Base-by-base conservation (phyloP, 164 flowering plant genomes). In the Berberis thunbergii region DNA sequence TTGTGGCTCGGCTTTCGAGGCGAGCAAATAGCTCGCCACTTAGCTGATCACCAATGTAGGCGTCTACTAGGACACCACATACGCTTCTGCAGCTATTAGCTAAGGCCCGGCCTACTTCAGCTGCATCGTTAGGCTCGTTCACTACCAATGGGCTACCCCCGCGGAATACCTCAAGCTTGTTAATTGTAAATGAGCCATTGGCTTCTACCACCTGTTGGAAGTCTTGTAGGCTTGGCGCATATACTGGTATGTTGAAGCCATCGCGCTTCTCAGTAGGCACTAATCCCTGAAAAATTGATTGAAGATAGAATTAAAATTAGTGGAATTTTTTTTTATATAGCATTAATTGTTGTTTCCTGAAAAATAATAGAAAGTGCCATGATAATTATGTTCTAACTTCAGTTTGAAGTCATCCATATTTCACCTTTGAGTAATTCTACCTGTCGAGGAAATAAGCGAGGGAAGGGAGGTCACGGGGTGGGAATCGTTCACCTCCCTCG, bases 111-210 rank as follows among this genome's bases (percentile, higher is more conserved):
- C 96, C 94, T 3, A 91, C 87, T 74, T 86, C 94, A 0, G 75
- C 77, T 2, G 83, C 74, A 50, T 91, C 85, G 12, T 85, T 88
- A 0, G 96, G 91, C 13, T 72, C 77, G 73, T 59, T 76, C 3
- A 88, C 91, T 44, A 88, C 88, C 1, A 91, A 79, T 0, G 97
- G 97, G 71, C 94, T 88, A 1, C 96, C 97, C 60, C 96, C 97
- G 54, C 78, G 78, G 73, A 86, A 81, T 0, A 88, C 74, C 68
- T 86, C 83, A 2, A 91, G 88, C 68, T 77, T 84, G 80, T 87
- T 75, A 3, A 84, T 78, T 61, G 70, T 59, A 44, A 83, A 86
- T 44, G 88, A 88, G 8, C 94, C 87, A 55, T 80, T 68, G 3
- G 83, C 84, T 67, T 88, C 96, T 1, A 91, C 91, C 45, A 91